Base-by-base conservation (phyloP, 441 rosid genomes). In the Cnidoscolus chayamansa region DNA sequence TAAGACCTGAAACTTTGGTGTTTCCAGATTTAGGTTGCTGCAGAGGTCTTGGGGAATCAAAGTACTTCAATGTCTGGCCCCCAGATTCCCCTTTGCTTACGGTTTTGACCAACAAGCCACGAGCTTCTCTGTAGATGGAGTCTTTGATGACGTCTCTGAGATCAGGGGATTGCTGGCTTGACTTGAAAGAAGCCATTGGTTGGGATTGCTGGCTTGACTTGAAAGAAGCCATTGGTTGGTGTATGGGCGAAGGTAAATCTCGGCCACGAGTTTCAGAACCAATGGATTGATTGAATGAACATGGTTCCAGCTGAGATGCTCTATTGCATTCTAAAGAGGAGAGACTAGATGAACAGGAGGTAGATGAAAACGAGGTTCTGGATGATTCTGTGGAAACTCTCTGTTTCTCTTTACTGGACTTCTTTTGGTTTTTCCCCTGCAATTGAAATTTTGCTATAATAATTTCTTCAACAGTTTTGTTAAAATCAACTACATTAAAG, bases 331-430 rank as follows among this genome's bases (percentile, higher is more conserved):
- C 94, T 2, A 82, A 76, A 45, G 93, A 90, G 47, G 91, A 87
- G 72, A 87, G 81, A 79, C 87, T 90, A 1, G 97, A 91, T 11
- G 98, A 90, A 76, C 93, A 80, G 66, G 93, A 81, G 66, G 98
- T 89, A 70, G 97, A 88, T 31, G 97, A 89, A 79, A 84, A 83
- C 0, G 95, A 85, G 79, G 87, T 85, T 67, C 88, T 77, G 54
- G 98, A 84, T 17, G 93, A 86, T 78, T 96, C 97, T 19, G 91
- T 78, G 60, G 93, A 87, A 64, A 67, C 47, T 77, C 85, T 87
- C 13, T 82, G 88, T 55, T 85, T 90, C 77, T 90, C 94, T 76
- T 81, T 90, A 16, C 66, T 47, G 37, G 77, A 77, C 80, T 81
- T 83, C 85, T 84, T 89, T 72, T 63, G 83, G 15, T 76, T 78